Percentiles rank a stretch among this genome's conserved stretches.
phyloP scores from a whole-genome alignment of 305 asterid species.

The Solanum hybrid region DNA sequence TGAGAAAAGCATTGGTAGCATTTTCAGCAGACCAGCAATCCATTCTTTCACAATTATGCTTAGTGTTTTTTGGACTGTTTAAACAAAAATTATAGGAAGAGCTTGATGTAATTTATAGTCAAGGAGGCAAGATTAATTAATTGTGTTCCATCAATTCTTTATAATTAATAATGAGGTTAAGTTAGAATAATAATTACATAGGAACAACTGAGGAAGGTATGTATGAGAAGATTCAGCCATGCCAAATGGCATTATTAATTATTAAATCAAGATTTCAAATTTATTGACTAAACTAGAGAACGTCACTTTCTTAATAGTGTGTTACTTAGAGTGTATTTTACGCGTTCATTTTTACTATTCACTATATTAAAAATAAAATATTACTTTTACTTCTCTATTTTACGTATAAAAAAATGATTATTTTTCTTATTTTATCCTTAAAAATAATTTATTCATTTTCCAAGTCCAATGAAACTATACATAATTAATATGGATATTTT shows the following conservation, averaged over 20 bases:
- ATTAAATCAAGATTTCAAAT: background rate
- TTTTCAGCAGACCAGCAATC: slow-evolving; percentile 30
- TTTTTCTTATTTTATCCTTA: background rate
- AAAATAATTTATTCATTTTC: background rate
- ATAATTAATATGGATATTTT: no score
- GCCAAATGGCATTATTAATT: background rate
- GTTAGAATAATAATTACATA: background rate
- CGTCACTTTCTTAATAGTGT: background rate
- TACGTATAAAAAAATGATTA: no score
- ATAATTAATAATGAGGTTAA: background rate
- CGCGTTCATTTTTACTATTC: background rate
- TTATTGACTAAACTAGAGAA: background rate
- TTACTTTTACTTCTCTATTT: background rate
- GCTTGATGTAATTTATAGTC: background rate
- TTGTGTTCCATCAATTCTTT: background rate
- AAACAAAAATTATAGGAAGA: background rate
- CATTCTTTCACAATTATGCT: slow-evolving; percentile 6
- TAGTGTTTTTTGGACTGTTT: background rate
- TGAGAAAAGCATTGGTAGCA: slow-evolving; percentile 25
- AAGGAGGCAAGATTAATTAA: background rate
- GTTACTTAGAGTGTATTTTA: background rate
- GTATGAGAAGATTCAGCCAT: slow-evolving; percentile 9
- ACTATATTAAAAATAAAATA: background rate
- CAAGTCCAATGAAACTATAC: background rate
- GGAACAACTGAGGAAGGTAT: slow-evolving; percentile 14